phyloP scores from a whole-genome alignment of 2,329 filamentous ascomycete species.

The Emericellopsis cladophorae region DNA sequence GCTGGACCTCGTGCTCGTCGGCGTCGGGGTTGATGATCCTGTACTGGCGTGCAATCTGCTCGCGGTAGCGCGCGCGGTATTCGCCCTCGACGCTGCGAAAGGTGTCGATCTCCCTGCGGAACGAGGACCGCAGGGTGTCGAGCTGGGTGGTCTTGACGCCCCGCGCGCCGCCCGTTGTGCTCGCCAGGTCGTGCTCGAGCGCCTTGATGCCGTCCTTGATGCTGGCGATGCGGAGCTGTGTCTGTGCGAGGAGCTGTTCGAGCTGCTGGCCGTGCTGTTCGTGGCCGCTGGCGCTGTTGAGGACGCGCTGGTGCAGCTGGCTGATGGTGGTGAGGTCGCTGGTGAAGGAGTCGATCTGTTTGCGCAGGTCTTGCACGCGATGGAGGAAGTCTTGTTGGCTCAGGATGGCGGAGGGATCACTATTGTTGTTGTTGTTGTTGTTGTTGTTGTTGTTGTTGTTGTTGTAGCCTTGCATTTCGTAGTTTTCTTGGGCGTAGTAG shows the following conservation, averaged over 20 bases:
- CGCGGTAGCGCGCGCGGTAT: constrained; percentile 59
- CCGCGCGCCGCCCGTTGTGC: constrained; percentile 47
- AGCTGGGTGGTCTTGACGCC: constrained; percentile 59
- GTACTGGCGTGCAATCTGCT: constrained; percentile 71
- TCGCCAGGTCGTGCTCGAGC: constrained; percentile 57
- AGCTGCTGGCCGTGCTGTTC: constrained; percentile 40
- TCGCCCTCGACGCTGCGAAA: constrained; percentile 60
- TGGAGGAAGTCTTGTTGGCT: constrained; percentile 55
- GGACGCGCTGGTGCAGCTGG: constrained; percentile 57
- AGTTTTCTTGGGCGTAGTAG: constrained; percentile 24
- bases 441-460: constrained; percentile 15
- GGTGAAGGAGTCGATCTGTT: constrained; percentile 53
- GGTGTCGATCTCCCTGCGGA: constrained; percentile 57
- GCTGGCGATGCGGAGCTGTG: constrained; percentile 56
- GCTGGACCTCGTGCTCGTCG: constrained; percentile 54
- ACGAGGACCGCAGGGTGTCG: constrained; percentile 55
- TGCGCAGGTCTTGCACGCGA: constrained; percentile 53
- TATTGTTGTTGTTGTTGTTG: constrained; percentile 15
- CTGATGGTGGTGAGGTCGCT: constrained; percentile 55
- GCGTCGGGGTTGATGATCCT: constrained; percentile 72
- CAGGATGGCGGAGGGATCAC: background rate
- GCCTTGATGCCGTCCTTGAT: constrained; percentile 72
- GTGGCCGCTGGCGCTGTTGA: constrained; percentile 46
- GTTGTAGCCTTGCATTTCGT: constrained; percentile 42
- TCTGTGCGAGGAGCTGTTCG: constrained; percentile 55